Conservation (phyloP, 2,329 filamentous ascomycete genomes). For the Septoria petroselini region DNA sequence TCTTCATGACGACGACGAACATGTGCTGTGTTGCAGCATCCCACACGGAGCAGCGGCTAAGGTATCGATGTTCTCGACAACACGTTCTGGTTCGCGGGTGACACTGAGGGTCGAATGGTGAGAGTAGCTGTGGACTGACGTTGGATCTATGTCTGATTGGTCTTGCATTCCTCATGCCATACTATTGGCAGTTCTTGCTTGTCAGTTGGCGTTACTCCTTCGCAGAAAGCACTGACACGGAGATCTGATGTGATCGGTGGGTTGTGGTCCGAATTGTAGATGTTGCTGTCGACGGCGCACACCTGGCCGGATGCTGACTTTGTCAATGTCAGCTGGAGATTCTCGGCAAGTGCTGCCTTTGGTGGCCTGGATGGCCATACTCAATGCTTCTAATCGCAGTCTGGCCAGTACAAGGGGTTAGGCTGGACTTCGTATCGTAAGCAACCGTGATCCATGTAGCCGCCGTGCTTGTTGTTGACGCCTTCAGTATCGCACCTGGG, state of each 20-base stretch:
- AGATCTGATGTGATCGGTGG: too few relatives aligned
- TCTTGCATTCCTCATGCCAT: too few relatives aligned
- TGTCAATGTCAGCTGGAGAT: not conserved
- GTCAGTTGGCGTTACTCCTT: too few relatives aligned
- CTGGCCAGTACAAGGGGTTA: slow-evolving; percentile 17
- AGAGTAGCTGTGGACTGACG: too few relatives aligned
- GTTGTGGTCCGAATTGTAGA: too few relatives aligned
- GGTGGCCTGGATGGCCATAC: not conserved
- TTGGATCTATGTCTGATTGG: too few relatives aligned
- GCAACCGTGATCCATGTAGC: slow-evolving; percentile 13
- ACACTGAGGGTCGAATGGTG: too few relatives aligned
- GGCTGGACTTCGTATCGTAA: slow-evolving; percentile 18
- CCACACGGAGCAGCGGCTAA: not conserved
- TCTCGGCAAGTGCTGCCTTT: not conserved
- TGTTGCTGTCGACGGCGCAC: not conserved
- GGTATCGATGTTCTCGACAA: not conserved
- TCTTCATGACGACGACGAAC: not conserved
- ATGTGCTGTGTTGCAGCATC: not conserved
- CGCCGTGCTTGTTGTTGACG: slow-evolving; percentile 18
- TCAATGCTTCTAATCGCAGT: slow-evolving; percentile 7
- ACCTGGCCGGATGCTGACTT: not conserved
- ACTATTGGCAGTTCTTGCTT: too few relatives aligned
- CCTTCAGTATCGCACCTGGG: slow-evolving; percentile 10
- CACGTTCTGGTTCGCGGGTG: not conserved
- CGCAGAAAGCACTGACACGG: too few relatives aligned